Conservation (phyloP, 306 rosid genomes). For the Luffa acutangula region DNA sequence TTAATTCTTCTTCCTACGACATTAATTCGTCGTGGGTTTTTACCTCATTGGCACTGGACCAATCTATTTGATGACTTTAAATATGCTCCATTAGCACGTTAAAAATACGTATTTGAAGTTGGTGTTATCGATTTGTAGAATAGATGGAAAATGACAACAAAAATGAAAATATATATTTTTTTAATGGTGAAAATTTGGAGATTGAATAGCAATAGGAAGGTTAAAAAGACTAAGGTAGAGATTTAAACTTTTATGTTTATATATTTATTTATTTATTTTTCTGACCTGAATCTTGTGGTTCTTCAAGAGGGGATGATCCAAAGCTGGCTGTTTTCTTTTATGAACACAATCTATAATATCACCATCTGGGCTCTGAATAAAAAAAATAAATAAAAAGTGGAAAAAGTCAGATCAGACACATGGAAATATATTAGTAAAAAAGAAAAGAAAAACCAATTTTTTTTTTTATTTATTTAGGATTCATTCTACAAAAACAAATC, state of each 20-base stretch:
- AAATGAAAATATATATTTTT: neutral
- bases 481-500: neutral
- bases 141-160: neutral
- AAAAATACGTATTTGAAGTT: too few species aligned
- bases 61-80: neutral
- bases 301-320: conserved; percentile 41
- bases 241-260: too few species aligned
- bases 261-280: too few species aligned
- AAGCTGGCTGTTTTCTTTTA: conserved; percentile 40
- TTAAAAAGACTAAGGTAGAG: too few species aligned
- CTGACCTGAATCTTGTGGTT: conserved; percentile 41
- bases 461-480: neutral
- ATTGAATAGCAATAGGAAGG: too few species aligned
- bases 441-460: neutral
- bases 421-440: neutral
- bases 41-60: neutral
- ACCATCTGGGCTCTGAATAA: conserved; percentile 58
- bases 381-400: neutral
- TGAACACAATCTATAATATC: conserved; percentile 41
- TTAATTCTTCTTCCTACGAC: too few species aligned
- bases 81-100: too few species aligned
- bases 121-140: neutral
- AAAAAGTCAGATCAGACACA: neutral
- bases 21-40: too few species aligned
- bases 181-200: too few species aligned